Evolutionary conservation across 2,329 filamentous ascomycete genomes (phyloP).

Genomic region (Trichoderma brevicompactum): DNA sequence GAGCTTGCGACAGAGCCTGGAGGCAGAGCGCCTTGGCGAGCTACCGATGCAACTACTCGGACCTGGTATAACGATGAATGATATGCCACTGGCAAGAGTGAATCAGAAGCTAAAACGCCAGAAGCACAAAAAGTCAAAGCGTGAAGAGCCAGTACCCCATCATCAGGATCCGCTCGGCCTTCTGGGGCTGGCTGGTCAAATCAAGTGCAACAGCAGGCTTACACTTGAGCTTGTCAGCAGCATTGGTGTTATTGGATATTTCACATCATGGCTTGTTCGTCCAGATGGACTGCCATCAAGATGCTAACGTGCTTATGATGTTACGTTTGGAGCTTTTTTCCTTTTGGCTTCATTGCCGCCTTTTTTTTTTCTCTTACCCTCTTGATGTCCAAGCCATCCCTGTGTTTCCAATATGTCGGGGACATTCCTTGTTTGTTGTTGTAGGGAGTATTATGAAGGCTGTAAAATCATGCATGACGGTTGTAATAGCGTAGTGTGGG

Average conservation of each 20-base stretch:
- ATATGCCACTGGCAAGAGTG: slow-evolving; percentile 29
- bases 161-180: slow-evolving; percentile 80
- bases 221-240: slow-evolving; percentile 75
- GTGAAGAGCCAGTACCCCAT: slow-evolving; percentile 20
- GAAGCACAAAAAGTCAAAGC: slow-evolving; percentile 22
- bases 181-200: slow-evolving; percentile 67
- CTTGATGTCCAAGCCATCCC: neutral
- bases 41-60: slow-evolving; percentile 17
- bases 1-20: slow-evolving; percentile 43
- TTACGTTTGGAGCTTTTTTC: neutral
- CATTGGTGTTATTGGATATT: slow-evolving; percentile 72
- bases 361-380: neutral
- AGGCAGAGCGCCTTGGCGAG: slow-evolving; percentile 39
- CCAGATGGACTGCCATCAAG: slow-evolving; percentile 31
- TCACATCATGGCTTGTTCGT: slow-evolving; percentile 65
- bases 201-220: slow-evolving; percentile 68
- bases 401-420: neutral
- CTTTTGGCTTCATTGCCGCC: neutral
- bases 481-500: slow-evolving; percentile 3
- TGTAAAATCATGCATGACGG: neutral
- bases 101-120: slow-evolving; percentile 9
- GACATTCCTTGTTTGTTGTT: neutral
- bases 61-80: neutral
- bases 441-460: slow-evolving; percentile 8
- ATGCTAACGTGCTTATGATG: slow-evolving; percentile 2